Conservation (phyloP, 345 rosid genomes). For the Odontarrhena argentea region DNA sequence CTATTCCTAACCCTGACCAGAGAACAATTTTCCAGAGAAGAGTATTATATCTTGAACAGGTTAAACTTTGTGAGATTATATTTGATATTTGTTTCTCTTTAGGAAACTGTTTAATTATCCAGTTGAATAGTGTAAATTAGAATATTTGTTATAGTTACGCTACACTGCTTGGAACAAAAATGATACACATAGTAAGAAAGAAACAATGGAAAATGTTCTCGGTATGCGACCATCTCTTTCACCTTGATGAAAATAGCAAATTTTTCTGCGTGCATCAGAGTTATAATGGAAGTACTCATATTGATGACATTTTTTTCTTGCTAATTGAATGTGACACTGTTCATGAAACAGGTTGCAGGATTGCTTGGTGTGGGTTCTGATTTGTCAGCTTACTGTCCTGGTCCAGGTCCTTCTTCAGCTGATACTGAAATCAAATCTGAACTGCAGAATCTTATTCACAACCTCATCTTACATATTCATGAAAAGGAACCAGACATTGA, state of each 20-base stretch:
- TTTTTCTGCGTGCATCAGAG: conserved; percentile 1
- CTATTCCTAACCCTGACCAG: conserved; percentile 68
- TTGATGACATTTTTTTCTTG: background rate
- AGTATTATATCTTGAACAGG: conserved; percentile 87
- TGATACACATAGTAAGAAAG: background rate
- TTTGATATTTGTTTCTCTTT: conserved; percentile 19
- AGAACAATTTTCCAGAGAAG: conserved; percentile 62
- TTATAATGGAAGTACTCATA: background rate
- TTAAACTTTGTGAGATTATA: conserved; percentile 9
- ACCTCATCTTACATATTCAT: conserved; percentile 72
- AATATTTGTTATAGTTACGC: background rate
- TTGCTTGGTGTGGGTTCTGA: conserved; percentile 61
- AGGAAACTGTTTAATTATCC: conserved; percentile 7
- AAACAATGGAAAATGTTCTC: conserved; percentile 4
- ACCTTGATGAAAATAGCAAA: background rate
- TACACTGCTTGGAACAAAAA: conserved; percentile 4
- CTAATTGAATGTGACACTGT: conserved; percentile 29
- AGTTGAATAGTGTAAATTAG: background rate
- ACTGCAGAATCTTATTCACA: conserved; percentile 72
- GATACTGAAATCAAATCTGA: conserved; percentile 68
- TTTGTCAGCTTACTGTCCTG: conserved; percentile 55
- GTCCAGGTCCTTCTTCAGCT: conserved; percentile 60
- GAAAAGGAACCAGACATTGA: conserved; percentile 76
- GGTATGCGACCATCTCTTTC: conserved; percentile 1
- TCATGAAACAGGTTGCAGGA: conserved; percentile 56